Evolutionary conservation across 2,329 filamentous ascomycete species (phyloP), one percentile per base, ranked within the genome.

Genomic region (Aphanoascus verrucosus): DNA sequence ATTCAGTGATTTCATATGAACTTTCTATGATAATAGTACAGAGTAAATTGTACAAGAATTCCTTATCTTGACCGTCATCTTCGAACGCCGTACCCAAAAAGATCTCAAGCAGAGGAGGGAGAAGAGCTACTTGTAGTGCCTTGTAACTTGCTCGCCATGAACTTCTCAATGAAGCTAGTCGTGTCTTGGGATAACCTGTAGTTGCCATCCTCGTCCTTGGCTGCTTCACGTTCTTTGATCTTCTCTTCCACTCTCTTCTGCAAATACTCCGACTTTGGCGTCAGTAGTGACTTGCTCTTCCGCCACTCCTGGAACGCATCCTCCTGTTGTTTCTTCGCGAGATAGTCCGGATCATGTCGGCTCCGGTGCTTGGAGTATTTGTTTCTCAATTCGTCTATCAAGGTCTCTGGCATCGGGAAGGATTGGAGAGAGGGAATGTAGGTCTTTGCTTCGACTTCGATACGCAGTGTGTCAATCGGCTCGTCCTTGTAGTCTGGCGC

Each of bases 351-450:
- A 58, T 89, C 85, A 72, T 94, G 88, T 46, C 87, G 77, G 51
- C 83, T 88, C 64, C 89, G 78, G 80, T 90, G 93, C 63, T 79
- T 81, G 61, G 84, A 86, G 77, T 84, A 94, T 66, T 83, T 85
- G 74, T 86, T 85, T 65, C 89, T 79, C 65, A 97, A 76, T 75
- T 97, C 91, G 67, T 95, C 83, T 59, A 94, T 78, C 37, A 96
- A 79, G n/a, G 70, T 72, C 31, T 76, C 71, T 4, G 91, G 89
- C 78, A 95, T 88, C 12, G 91, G 91, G 23, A 86, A 78, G 14
- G 78, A 75, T 28, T 89, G 74, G 20, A 97, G 75, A 35, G 82
- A 86, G n/a, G 90, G 89, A 52, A 84, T 75, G 66, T 86, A 95
- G 1, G 86, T 87, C 63, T 74, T 76, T 58, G 81, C 77, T 64